Evolutionary conservation across 108 stramenopile species (phyloP), one percentile per base, ranked within the genome.

Genomic region (Conticribra guillardii): DNA sequence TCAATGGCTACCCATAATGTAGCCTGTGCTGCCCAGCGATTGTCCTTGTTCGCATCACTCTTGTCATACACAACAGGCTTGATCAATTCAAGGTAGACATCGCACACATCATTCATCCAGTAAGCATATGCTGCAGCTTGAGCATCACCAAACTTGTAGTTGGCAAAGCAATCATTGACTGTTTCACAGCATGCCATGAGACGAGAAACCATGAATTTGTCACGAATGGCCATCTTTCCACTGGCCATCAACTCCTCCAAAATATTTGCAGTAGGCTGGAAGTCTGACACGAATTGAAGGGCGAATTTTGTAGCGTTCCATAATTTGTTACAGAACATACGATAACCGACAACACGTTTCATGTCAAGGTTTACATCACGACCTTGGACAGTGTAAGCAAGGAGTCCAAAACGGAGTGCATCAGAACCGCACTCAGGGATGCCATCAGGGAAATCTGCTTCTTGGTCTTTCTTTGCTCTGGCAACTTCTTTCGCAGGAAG

Each of bases 301-400:
- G 92, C 94, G 66, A 96, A 96, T 71, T 85, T 73, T 26, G 96
- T 97, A 23, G 97, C 97, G 79, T 99, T 98, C 99, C 99, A 99
- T 41, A 99, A 86, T 84, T 99, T 99, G 92, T 99, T 99, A 70
- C 99, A 98, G 89, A 99, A 99, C 67, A 95, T 82, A 34, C 99
- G 89, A 83, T 98, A 97, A 18, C 96, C 96, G 54, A 98, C 97
- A 44, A 99, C 97, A 48, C 97, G 91, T 55, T 96, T 94, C 84
- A 99, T 98, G 76, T 99, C 98, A 30, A 99, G 86, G 80, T 98
- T 99, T 74, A 99, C 94, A 80, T 99, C 98, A 14, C 96, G 85
- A 30, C 98, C 98, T 84, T 98, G 97, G 17, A 95, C 94, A 46
- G 97, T 98, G 83, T 99, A 99, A 19, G 97, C 94, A 37, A 99